These are phyloP conservation scores for Vaccinium vitisidaea DNA, from an alignment of 148 eudicot genomes.

Conservation along the genomic window DNA sequence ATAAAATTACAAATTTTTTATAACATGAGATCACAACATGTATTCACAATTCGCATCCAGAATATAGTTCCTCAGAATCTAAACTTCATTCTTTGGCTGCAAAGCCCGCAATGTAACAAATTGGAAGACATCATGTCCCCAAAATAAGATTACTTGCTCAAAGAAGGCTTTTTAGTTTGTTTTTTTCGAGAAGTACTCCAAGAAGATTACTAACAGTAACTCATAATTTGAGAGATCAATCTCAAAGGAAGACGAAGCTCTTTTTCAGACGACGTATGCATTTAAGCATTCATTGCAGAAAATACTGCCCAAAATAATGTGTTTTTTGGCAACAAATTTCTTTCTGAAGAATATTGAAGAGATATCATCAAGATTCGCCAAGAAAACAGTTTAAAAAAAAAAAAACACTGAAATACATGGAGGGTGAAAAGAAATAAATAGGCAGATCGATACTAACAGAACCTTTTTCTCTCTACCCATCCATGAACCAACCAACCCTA, in stretches of 20 bases:
- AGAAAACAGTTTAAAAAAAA: not conserved
- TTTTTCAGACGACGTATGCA: not conserved
- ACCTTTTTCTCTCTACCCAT: not conserved
- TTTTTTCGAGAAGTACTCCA: not conserved
- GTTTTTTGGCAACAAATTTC: not conserved
- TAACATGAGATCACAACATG: not conserved
- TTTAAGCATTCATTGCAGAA: not conserved
- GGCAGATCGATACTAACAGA: not conserved
- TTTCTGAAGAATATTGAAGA: constrained; percentile 1
- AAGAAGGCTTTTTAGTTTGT: not conserved
- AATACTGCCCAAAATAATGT: not conserved
- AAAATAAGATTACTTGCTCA: not conserved
- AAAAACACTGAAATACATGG: not conserved
- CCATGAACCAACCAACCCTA: not conserved
- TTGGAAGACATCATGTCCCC: not conserved
- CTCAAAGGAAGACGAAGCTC: not conserved
- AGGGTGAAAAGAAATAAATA: not conserved
- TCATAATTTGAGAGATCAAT: not conserved
- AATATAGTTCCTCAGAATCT: not conserved
- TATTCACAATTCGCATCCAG: not conserved
- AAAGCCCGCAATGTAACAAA: not conserved
- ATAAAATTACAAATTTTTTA: not conserved
- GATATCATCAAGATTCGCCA: not conserved
- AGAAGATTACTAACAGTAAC: not conserved
- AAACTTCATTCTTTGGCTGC: not conserved